Percentiles rank a stretch among this genome's conserved stretches.
Conservation (phyloP, 2,329 filamentous ascomycete genomes). For the Tolypocladium album region DNA sequence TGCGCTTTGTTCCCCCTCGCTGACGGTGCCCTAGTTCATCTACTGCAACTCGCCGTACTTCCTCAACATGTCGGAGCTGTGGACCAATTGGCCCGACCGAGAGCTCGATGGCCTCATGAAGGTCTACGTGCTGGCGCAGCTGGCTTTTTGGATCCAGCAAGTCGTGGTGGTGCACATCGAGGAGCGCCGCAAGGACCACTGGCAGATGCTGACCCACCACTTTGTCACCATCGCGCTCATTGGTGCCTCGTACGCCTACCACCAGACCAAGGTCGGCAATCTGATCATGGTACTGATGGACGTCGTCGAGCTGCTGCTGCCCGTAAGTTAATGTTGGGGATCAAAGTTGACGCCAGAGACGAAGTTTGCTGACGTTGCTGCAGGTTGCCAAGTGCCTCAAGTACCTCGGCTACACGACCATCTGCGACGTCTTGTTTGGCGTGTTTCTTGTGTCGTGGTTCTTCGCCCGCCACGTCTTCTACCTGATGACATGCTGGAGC, state of each 20-base stretch:
- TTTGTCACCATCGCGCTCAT: slow-evolving; percentile 79
- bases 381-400: slow-evolving; percentile 89
- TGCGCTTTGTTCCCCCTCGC: neutral
- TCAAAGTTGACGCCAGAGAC: neutral
- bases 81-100: slow-evolving; percentile 75
- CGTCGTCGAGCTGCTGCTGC: slow-evolving; percentile 76
- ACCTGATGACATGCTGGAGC: slow-evolving; percentile 71
- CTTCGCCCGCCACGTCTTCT: slow-evolving; percentile 69
- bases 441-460: slow-evolving; percentile 84
- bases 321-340: slow-evolving; percentile 41
- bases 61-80: slow-evolving; percentile 66
- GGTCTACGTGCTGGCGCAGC: slow-evolving; percentile 81
- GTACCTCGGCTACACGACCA: slow-evolving; percentile 64
- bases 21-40: slow-evolving; percentile 53
- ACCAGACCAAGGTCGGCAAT: slow-evolving; percentile 79
- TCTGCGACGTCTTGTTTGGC: slow-evolving; percentile 77
- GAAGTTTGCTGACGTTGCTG: neutral
- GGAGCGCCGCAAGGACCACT: slow-evolving; percentile 86
- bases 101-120: slow-evolving; percentile 71
- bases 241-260: slow-evolving; percentile 73
- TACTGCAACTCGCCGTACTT: slow-evolving; percentile 71
- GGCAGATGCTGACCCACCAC: slow-evolving; percentile 96
- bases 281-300: slow-evolving; percentile 91
- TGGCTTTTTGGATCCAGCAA: slow-evolving; percentile 91
- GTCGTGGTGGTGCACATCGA: slow-evolving; percentile 92